Evolutionary conservation across 2,329 filamentous ascomycete genomes (phyloP).

Genomic region (Fusarium verrucosum): DNA sequence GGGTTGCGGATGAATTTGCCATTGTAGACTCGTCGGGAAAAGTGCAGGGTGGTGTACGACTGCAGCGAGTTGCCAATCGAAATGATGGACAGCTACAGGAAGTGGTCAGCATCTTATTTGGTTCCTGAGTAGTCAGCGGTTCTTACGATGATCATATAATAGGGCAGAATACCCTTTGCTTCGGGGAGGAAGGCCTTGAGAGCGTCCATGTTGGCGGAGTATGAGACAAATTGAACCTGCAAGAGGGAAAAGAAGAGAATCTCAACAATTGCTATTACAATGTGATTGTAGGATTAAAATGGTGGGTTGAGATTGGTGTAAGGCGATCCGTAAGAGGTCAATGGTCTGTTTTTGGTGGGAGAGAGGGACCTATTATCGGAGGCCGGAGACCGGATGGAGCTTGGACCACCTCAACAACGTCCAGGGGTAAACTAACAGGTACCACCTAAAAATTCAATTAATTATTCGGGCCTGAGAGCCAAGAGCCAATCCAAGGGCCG

Average conservation of each 20-base stretch:
- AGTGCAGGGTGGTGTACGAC: constrained; percentile 80
- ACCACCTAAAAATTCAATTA: constrained; percentile 14
- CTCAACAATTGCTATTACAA: constrained; percentile 18
- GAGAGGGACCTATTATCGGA: constrained; percentile 19
- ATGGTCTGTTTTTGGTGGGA: constrained; percentile 34
- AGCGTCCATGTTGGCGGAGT: constrained; percentile 53
- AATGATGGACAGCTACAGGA: constrained; percentile 76
- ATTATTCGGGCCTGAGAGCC: constrained; percentile 14
- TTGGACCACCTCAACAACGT: constrained; percentile 46
- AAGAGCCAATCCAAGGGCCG: constrained; percentile 25
- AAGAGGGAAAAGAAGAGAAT: background rate
- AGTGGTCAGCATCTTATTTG: constrained; percentile 21
- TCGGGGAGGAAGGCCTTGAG: constrained; percentile 57
- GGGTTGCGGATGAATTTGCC: constrained; percentile 66
- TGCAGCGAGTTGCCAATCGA: constrained; percentile 88
- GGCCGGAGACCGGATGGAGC: constrained; percentile 30
- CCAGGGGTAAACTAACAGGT: constrained; percentile 43
- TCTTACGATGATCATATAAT: constrained; percentile 67
- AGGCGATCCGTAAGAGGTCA: background rate
- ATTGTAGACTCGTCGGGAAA: constrained; percentile 88
- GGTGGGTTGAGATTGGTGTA: constrained; percentile 3
- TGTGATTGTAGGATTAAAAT: background rate
- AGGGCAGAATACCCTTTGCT: constrained; percentile 64
- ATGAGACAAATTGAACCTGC: background rate
- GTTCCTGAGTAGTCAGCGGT: background rate